Evolutionary conservation across 805 yeast genomes (phyloP), one percentile per base, ranked within the genome.

Genomic region (Ogataea methylovora): DNA sequence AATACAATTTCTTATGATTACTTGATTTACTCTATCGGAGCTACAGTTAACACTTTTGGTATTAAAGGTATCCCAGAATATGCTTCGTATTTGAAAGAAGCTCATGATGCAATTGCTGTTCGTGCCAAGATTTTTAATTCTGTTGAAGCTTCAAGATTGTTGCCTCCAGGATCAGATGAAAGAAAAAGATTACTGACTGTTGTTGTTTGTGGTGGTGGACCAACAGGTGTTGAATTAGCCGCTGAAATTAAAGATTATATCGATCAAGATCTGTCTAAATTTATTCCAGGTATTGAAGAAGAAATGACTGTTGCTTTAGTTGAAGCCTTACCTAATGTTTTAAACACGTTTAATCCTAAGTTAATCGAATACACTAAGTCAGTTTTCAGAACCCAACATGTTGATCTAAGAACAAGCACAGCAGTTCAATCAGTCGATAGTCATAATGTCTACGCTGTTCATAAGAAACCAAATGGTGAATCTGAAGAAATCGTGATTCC

Each of bases 181-280:
- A 76, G 96, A 63, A 74, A 76, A 63, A 75, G 94, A 56, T 71
- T 88, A 51, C 71, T 87, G 54, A 81, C 82, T 42, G 78, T 86
- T 48, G 90, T 88, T 41, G 94, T 88, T 42, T 94, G 90, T 43
- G 97, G 97, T 49, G 97, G 96, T 60, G 97, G 97, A 39, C 96
- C 97, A 54, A 87, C 97, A 33, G 97, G 97, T 63, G 95, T 88
- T 39, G 96, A 87, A 63, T 81, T 85, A 47, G 96, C 96, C 46
- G 97, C 94, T 51, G 96, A 88, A 63, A 66, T 88, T 48, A 92
- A 84, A 65, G 97, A 87, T 61, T 88, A 84, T 64, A 81, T 86
- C 42, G 92, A 84, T 61, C 94, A 87, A 61, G 97, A 87, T 61
- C 69, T 87, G 63, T 64, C 67, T 52, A 83, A 79, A 64, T 84